Evolutionary conservation across 1,284 basidiomycete species (phyloP).

Genomic region (Termitomyces sp.): DNA sequence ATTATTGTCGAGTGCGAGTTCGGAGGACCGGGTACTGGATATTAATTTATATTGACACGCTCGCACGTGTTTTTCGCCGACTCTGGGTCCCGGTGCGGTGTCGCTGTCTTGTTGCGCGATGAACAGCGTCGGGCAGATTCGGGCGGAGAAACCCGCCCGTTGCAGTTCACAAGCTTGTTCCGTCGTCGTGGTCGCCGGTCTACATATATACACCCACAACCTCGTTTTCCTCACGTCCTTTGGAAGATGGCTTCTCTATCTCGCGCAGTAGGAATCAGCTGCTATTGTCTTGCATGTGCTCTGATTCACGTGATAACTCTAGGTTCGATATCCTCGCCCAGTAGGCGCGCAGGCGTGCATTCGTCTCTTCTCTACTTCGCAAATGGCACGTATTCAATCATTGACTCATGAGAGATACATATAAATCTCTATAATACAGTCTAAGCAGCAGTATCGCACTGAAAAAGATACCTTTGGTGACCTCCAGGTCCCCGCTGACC

Average conservation of each 20-base stretch:
- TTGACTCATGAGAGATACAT: background rate
- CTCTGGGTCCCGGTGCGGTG: background rate
- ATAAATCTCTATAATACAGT: constrained; percentile 16
- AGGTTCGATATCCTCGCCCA: constrained; percentile 15
- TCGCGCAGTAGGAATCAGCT: constrained; percentile 24
- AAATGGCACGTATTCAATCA: constrained; percentile 38
- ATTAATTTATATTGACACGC: constrained; percentile 4
- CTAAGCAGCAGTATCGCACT: constrained; percentile 50
- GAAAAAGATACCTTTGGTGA: constrained; percentile 91
- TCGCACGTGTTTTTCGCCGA: constrained; percentile 20
- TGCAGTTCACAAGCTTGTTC: constrained; percentile 9
- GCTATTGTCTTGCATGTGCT: constrained; percentile 8
- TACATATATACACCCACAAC: background rate
- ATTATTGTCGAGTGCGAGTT: constrained; percentile 29
- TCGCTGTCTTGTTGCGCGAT: background rate
- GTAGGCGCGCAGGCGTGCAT: constrained; percentile 9
- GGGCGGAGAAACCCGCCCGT: constrained; percentile 26
- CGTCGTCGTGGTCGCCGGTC: constrained; percentile 1
- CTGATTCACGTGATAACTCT: constrained; percentile 25
- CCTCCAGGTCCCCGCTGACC: constrained; percentile 88
- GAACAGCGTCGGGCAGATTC: constrained; percentile 23
- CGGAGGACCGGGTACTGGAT: background rate
- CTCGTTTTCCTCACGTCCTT: background rate
- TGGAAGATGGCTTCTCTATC: constrained; percentile 18
- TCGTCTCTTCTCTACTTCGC: constrained; percentile 29